A percentile compares a stretch with the other conserved stretches of the same genome.
These are phyloP conservation scores for Straminergon stramineum DNA, from an alignment of 225 moss, liverwort and hornwort genomes.

Conservation along the genomic window DNA sequence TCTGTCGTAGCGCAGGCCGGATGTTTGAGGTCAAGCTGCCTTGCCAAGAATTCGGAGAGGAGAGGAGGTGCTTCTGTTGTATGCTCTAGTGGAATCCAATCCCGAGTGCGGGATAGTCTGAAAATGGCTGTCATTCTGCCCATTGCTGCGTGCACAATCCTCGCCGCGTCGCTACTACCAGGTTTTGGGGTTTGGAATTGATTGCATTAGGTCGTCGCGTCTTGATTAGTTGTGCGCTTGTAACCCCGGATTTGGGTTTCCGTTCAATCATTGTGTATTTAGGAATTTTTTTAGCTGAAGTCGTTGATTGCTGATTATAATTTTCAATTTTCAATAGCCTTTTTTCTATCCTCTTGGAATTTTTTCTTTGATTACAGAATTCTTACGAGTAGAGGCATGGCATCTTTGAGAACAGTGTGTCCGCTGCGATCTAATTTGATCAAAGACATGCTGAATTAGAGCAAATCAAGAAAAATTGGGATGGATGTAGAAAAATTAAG, in stretches of 20 bases:
- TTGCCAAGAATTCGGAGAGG: not conserved
- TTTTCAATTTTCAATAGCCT: not conserved
- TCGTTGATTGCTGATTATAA: not conserved
- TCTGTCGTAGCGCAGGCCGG: not conserved
- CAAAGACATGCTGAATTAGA: not conserved
- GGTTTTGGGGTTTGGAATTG: not conserved
- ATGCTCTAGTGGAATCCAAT: not conserved
- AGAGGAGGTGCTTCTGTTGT: not conserved
- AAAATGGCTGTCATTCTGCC: conserved; percentile 36
- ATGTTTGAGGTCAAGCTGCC: not conserved
- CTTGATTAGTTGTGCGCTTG: not conserved
- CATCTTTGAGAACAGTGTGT: not conserved
- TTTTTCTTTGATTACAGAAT: not conserved
- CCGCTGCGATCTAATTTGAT: not conserved
- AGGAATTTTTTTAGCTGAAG: not conserved
- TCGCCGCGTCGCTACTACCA: conserved; percentile 14
- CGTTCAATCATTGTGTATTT: not conserved
- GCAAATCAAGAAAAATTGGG: not conserved
- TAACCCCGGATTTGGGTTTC: not conserved
- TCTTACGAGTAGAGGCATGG: not conserved
- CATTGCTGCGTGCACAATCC: conserved; percentile 24
- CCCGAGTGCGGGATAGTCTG: not conserved
- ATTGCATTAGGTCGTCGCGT: not conserved
- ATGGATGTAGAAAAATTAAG: too few species aligned
- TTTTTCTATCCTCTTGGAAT: too few species aligned